Evolutionary conservation across 192 early-diverging fungal species (phyloP).

Genomic region (Entomortierella beljakovae): DNA sequence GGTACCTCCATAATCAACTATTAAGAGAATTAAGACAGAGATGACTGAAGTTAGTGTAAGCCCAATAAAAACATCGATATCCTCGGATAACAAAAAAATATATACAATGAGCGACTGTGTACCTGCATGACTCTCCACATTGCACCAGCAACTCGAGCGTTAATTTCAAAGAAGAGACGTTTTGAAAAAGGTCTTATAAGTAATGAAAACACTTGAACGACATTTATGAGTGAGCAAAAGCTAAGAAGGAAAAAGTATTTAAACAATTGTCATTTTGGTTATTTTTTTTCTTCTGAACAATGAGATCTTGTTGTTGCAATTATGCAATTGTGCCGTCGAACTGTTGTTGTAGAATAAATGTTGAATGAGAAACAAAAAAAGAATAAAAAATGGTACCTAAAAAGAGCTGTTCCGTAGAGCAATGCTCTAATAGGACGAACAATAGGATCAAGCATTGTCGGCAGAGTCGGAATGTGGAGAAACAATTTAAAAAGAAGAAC

Average conservation of each 20-base stretch:
- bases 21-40: not conserved
- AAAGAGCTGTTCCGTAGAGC: constrained; percentile 58
- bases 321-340: too few species aligned
- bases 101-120: not conserved
- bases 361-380: not conserved
- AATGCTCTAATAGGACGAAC: constrained; percentile 37
- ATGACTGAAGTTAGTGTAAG: too few species aligned
- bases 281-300: constrained; percentile 1
- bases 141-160: constrained; percentile 57
- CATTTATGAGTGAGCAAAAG: constrained; percentile 58
- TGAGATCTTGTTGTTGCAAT: too few species aligned
- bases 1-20: constrained; percentile 55
- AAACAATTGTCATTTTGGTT: constrained; percentile 2
- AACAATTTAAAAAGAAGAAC: not conserved
- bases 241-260: constrained; percentile 22
- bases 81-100: not conserved
- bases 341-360: not conserved
- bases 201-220: constrained; percentile 62
- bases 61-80: not conserved
- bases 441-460: constrained; percentile 42
- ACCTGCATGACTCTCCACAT: constrained; percentile 71
- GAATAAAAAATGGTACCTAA: constrained; percentile 37
- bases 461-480: not conserved
- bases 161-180: constrained; percentile 61
- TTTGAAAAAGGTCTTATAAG: constrained; percentile 61